phyloP scores from a whole-genome alignment of 2,329 filamentous ascomycete genomes.

The Penicillium sp. region DNA sequence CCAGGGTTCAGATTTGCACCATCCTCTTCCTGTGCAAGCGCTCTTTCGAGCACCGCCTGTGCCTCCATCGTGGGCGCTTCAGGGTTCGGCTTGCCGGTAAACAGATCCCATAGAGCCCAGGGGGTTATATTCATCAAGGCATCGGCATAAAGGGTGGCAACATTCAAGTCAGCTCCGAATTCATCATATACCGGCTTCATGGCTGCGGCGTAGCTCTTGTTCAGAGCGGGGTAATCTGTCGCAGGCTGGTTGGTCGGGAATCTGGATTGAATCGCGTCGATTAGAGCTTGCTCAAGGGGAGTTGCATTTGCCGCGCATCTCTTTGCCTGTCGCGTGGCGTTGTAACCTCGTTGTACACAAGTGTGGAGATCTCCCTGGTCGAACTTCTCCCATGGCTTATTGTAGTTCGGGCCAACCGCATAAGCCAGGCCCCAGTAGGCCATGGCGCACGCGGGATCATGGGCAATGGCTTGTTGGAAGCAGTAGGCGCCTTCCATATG shows the following conservation, averaged over 20 bases:
- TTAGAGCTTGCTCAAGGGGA: conserved; percentile 58
- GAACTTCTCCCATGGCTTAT: conserved; percentile 52
- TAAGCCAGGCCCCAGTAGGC: conserved; percentile 52
- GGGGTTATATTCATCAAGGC: conserved; percentile 64
- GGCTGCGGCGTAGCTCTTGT: conserved; percentile 57
- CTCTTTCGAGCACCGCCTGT: conserved; percentile 56
- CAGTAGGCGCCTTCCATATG: conserved; percentile 64
- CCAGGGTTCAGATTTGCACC: conserved; percentile 60
- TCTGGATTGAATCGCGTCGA: conserved; percentile 59
- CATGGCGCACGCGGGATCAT: conserved; percentile 46
- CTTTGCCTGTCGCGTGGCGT: conserved; percentile 46
- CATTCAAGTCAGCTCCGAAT: conserved; percentile 57
- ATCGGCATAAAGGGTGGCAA: conserved; percentile 61
- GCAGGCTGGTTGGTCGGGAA: conserved; percentile 54
- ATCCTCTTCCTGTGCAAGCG: conserved; percentile 49
- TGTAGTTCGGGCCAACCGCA: conserved; percentile 52
- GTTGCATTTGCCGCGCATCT: conserved; percentile 36
- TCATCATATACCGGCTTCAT: conserved; percentile 55
- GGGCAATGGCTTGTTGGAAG: conserved; percentile 44
- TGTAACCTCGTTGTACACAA: conserved; percentile 46
- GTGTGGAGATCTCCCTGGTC: conserved; percentile 43
- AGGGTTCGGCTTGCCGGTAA: conserved; percentile 53
- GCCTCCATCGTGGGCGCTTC: conserved; percentile 57
- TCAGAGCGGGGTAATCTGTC: conserved; percentile 52
- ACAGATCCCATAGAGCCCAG: conserved; percentile 62